Evolutionary conservation across 257 asterid genomes (phyloP), one percentile per base, ranked within the genome.

Genomic region (Solanum pennellii): DNA sequence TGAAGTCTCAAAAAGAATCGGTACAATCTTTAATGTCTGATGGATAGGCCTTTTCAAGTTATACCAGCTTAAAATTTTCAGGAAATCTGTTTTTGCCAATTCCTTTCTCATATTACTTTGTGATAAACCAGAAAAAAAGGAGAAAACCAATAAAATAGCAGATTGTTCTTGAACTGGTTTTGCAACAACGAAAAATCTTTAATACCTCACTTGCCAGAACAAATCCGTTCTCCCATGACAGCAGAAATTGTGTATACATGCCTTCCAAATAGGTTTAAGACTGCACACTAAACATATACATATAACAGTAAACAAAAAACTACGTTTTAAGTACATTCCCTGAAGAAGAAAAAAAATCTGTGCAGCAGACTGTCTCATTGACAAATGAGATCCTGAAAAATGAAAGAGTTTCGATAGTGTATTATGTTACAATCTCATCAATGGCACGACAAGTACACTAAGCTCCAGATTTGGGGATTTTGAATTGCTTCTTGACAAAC

Each of bases 401-500:
- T 33, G 35, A 4, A 31, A 45, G 41, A 3, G 66, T 44, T 74
- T 9, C 15, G 62, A 27, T 49, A 44, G 83, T 44, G 62, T 27
- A 56, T 37, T 79, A 47, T 80, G 27, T 25, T 80, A 47, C 44
- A 80, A 29, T 80, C 27, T 27, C 66, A 47, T 27, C 7, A n/a
- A 79, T 29, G 27, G 27, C 68, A 80, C 16, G 5, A 15, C 12
- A 80, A 80, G 85, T 47, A 41, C 75, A 80, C 92, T 92, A 91
- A 82, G 91, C 90, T 71, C 91, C 88, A 83, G 96, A 91, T 90
- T 95, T 97, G 1, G 99, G 99, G 90, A 97, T 97, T 87, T 91
- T 97, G 92, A 93, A 95, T 83, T 97, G 98, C 90, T 97, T 96
- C 95, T 97, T 97, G 92, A 97, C 96, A 92, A 97, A 97, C 87